A percentile compares a stretch with the other conserved stretches of the same genome.
phyloP scores from a whole-genome alignment of 192 early-diverging fungal species.

The Coemansia sp. region DNA sequence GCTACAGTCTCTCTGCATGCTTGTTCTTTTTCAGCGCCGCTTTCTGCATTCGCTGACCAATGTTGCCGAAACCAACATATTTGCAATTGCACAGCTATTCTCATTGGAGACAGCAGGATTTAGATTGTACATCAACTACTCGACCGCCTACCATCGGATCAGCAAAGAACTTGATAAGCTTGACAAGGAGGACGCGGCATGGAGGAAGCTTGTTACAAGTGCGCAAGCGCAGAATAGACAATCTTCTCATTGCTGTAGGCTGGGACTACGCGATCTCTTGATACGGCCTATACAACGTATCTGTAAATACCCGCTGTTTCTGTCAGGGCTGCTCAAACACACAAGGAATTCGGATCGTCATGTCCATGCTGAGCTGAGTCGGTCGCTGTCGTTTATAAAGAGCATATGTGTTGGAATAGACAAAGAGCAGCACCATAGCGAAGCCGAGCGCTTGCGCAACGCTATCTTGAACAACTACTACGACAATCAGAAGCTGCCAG shows the following conservation, averaged over 20 bases:
- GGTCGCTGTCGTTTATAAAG: constrained; percentile 23
- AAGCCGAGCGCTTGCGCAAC: constrained; percentile 29
- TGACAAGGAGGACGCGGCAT: constrained; percentile 24
- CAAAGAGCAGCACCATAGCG: constrained; percentile 39
- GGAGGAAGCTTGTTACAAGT: constrained; percentile 28
- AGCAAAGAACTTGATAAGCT: constrained; percentile 30
- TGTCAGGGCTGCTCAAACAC: constrained; percentile 61
- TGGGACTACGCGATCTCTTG: constrained; percentile 45
- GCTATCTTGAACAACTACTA: constrained; percentile 31
- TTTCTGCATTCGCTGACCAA: constrained; percentile 23
- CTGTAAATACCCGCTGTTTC: constrained; percentile 86
- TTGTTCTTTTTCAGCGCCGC: constrained; percentile 38
- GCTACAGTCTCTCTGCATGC: constrained; percentile 30
- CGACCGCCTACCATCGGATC: constrained; percentile 34
- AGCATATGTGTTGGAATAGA: constrained; percentile 38
- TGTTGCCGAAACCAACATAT: constrained; percentile 8
- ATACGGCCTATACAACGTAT: constrained; percentile 85
- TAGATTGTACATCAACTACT: constrained; percentile 39
- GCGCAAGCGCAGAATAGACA: constrained; percentile 21
- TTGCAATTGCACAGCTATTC: constrained; percentile 30
- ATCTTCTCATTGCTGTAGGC: constrained; percentile 21
- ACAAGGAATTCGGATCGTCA: constrained; percentile 34
- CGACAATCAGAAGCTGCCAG: constrained; percentile 42
- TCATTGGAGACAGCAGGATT: constrained; percentile 19
- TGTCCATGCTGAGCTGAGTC: constrained; percentile 16